Base-by-base conservation (phyloP, 129 eudicot genomes). In the Centella asiatica region DNA sequence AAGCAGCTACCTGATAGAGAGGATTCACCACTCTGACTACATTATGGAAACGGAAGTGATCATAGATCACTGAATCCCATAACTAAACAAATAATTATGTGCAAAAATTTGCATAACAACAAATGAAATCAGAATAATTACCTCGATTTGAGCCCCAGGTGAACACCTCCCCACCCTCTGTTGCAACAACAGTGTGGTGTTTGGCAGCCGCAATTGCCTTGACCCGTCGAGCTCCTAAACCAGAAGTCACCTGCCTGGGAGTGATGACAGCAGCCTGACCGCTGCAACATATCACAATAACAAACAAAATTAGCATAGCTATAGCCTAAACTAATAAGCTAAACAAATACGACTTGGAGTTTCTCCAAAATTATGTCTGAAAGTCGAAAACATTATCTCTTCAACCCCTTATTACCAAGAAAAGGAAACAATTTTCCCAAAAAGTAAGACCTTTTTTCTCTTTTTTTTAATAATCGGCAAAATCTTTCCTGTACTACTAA, bases 81-180 rank as follows among this genome's bases (percentile, higher is more conserved):
- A n/a, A n/a, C n/a, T n/a, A n/a, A n/a, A n/a, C n/a, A n/a, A n/a
- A n/a, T n/a, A n/a, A n/a, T n/a, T n/a, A n/a, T n/a, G n/a, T n/a
- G n/a, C n/a, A n/a, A n/a, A n/a, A n/a, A n/a, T n/a, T n/a, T n/a
- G n/a, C n/a, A n/a, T n/a, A n/a, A n/a, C n/a, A 32, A 28, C 23
- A 60, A 29, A 60, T 13, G 31, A 10, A 20, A 12, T 27, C 42
- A 57, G 20, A 45, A 1, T 7, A 62, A 34, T 67, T 76, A 93
- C 99, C 99, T 85, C 99, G 70, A 74, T 93, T 93, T 12, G 99
- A 93, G 74, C 99, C 99, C 99, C 99, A 93, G 17, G 93, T 88
- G 70, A 87, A 88, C 66, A 93, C 96, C 55, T 93, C 99, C 29
- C 99, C 99, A 60, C 87, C 80, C 72, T 88, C 96, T 3, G 99